Percentiles rank a stretch among this genome's conserved stretches.
Conservation (phyloP, 495 filamentous ascomycete genomes). For the Penicillium angulare region DNA sequence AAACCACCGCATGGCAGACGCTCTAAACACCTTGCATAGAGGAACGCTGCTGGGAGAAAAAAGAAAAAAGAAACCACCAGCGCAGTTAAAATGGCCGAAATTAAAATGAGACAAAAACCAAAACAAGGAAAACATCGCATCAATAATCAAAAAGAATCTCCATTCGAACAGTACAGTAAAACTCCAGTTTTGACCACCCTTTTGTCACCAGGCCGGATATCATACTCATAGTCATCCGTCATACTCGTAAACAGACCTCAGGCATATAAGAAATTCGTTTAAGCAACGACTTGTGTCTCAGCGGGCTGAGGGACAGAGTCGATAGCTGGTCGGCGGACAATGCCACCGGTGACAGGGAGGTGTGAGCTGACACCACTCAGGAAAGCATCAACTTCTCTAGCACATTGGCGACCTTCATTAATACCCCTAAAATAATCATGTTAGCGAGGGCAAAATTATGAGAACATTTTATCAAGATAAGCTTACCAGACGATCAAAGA, state of each 20-base stretch:
- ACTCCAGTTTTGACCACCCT: no score
- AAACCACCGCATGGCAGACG: slow-evolving; percentile 22
- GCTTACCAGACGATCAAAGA: slow-evolving; percentile 96
- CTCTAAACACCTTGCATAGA: slow-evolving; percentile 35
- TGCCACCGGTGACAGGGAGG: slow-evolving; percentile 92
- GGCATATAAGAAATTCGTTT: slow-evolving; percentile 1
- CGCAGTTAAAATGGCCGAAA: slow-evolving; percentile 4
- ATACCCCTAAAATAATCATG: slow-evolving; percentile 60
- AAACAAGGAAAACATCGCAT: no score
- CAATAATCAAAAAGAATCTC: slow-evolving; percentile 7
- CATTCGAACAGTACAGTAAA: no score
- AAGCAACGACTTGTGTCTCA: slow-evolving; percentile 30
- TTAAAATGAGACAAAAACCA: no score
- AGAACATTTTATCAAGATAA: not conserved
- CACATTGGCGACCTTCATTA: slow-evolving; percentile 94
- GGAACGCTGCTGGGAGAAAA: slow-evolving; percentile 20
- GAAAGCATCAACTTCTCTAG: slow-evolving; percentile 90
- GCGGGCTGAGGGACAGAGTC: slow-evolving; percentile 40
- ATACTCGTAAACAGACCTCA: slow-evolving; percentile 7
- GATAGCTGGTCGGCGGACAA: slow-evolving; percentile 75
- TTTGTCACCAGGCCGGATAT: no score
- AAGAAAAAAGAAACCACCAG: slow-evolving; percentile 4
- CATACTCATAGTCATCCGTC: slow-evolving; percentile 12
- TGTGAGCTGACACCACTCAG: slow-evolving; percentile 73
- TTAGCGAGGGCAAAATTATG: slow-evolving; percentile 33